Evolutionary conservation across 805 yeast genomes (phyloP), one percentile per base, ranked within the genome.

Genomic region (Schwanniomyces pseudopolymorphus): DNA sequence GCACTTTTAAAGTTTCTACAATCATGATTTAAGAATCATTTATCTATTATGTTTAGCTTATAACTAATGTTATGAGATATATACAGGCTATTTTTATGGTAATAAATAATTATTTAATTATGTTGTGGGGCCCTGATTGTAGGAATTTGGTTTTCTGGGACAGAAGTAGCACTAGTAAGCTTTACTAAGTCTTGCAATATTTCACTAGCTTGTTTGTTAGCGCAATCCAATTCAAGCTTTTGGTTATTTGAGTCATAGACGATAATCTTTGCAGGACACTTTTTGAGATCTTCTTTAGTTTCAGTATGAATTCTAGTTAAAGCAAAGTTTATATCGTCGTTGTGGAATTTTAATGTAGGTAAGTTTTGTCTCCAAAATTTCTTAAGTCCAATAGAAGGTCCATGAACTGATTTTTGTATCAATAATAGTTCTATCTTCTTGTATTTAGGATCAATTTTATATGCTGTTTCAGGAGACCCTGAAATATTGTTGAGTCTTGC

Each of bases 291-390:
- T 16, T 75, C 78, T 41, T 66, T 69, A 20, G 67, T 64, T 3
- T 48, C 60, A 49, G 64, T 69, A 39, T 72, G 69, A 38, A 86
- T 73, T 54, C 90, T 73, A 11, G 77, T 69, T 28, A 89, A 84
- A 20, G 76, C 73, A 46, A 89, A 81, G 20, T 80, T 77, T 22
- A 87, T 59, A 38, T 71, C 69, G n/a, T 92, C 91, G 64, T 90
- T 90, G 69, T 89, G 91, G 64, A 87, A 90, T 61, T 81, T 84
- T 51, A 90, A 74, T 5, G 90, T 81, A 21, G 94, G 95, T 47
- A 90, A 70, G 66, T 81, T 78, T 43, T 74, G 69, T 55, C 79
- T 80, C 94, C 95, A 87, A 66, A 90, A 88, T 53, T 79, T 78
- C 56, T 84, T 80, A 46, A 87, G 79, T 1, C 91, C 91, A 68